A percentile compares a stretch with the other conserved stretches of the same genome.
Evolutionary conservation across 371 early-diverging fungal species (phyloP).

Genomic region (Mortierella sp.): DNA sequence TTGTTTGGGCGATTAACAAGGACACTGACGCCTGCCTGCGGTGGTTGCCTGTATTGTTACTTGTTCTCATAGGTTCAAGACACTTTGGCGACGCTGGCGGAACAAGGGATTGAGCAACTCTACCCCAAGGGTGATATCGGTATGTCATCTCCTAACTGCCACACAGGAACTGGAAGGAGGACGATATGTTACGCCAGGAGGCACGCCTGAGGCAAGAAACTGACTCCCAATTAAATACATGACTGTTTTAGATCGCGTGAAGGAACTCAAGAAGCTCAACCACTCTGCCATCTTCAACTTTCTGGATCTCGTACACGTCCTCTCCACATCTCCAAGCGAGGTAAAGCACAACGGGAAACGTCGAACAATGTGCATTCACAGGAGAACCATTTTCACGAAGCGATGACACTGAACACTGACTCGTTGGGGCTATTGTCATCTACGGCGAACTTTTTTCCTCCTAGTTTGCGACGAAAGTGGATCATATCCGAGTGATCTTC

Average conservation of each 20-base stretch:
- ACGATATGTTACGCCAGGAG: neutral
- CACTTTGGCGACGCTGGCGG: constrained; percentile 70
- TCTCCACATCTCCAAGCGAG: constrained; percentile 48
- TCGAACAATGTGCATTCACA: neutral
- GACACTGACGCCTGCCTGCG: neutral
- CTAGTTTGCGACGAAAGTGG: constrained; percentile 70
- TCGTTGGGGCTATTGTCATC: neutral
- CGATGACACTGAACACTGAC: neutral
- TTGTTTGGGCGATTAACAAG: neutral
- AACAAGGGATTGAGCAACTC: constrained; percentile 77
- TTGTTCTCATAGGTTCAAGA: constrained; percentile 65
- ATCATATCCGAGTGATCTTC: constrained; percentile 75
- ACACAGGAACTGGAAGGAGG: neutral
- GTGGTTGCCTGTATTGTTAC: neutral
- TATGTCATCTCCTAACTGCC: constrained; percentile 22
- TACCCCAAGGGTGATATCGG: constrained; percentile 71
- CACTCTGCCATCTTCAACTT: constrained; percentile 81
- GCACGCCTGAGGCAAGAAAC: neutral
- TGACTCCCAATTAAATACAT: neutral
- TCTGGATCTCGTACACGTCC: constrained; percentile 55
- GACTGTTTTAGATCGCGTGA: constrained; percentile 69
- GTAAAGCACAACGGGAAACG: constrained; percentile 8
- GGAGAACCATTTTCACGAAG: neutral
- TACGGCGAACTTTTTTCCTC: neutral
- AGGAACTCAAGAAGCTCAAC: constrained; percentile 82